Conservation (phyloP, 2,329 filamentous ascomycete genomes). For the Tetracladium maxilliforme region DNA sequence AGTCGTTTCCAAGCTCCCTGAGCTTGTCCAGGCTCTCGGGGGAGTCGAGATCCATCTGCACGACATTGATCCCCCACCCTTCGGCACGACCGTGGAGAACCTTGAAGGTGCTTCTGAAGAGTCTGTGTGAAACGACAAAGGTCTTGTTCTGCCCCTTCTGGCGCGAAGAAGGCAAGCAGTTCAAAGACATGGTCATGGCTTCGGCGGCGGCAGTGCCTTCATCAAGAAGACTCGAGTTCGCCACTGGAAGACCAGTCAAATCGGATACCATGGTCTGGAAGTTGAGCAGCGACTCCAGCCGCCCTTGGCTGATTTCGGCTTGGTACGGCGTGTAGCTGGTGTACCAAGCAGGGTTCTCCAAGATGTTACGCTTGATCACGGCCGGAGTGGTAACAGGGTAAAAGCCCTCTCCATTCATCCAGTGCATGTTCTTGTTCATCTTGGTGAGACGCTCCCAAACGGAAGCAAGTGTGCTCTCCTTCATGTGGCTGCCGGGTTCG, state of each 20-base stretch:
- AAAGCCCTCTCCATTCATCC: conserved; percentile 79
- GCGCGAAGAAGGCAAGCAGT: conserved; percentile 53
- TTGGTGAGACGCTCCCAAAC: too few species aligned
- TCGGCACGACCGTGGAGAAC: conserved; percentile 76
- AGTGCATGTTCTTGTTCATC: conserved; percentile 46
- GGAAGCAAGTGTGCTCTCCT: too few species aligned
- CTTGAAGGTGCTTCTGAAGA: conserved; percentile 74
- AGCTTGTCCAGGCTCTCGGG: conserved; percentile 59
- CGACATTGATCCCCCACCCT: conserved; percentile 79
- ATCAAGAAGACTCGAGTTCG: conserved; percentile 83
- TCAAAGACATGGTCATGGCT: conserved; percentile 87
- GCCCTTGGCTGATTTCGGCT: conserved; percentile 90
- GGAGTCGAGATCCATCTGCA: too few species aligned
- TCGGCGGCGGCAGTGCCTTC: conserved; percentile 88
- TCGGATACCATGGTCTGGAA: conserved; percentile 90
- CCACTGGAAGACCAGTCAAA: conserved; percentile 71
- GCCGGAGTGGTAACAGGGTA: conserved; percentile 74
- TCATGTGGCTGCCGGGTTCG: conserved; percentile 16
- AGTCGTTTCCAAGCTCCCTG: conserved; percentile 60
- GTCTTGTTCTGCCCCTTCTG: conserved; percentile 65
- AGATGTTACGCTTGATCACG: conserved; percentile 82
- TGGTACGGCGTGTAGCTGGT: conserved; percentile 97
- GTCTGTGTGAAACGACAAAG: conserved; percentile 68
- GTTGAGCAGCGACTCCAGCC: conserved; percentile 83
- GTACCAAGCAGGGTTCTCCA: conserved; percentile 94